Conservation (phyloP, 192 early-diverging fungal genomes). For the Rhizoclosmatium sp. region DNA sequence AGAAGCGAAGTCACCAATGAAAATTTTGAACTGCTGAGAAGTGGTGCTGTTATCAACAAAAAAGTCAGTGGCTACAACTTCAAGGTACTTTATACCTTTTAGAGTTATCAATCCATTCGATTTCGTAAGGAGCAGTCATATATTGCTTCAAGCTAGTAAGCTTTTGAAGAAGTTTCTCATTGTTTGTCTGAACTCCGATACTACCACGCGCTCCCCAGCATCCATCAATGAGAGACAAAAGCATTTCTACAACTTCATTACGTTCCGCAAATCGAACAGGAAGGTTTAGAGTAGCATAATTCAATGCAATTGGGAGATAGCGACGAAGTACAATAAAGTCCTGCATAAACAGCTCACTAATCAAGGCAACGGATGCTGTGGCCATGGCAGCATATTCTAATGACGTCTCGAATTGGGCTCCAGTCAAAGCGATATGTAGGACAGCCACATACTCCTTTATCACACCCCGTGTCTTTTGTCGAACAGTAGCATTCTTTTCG, state of each 20-base stretch:
- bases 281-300: slow-evolving; percentile 53
- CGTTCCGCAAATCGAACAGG: slow-evolving; percentile 39
- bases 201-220: slow-evolving; percentile 34
- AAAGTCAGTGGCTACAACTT: neutral
- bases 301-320: slow-evolving; percentile 52
- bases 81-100: neutral
- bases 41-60: neutral
- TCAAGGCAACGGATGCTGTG: slow-evolving; percentile 41
- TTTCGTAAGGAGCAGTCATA: slow-evolving; percentile 10
- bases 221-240: slow-evolving; percentile 50
- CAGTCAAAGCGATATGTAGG: slow-evolving; percentile 45
- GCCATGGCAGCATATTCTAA: slow-evolving; percentile 42
- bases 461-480: slow-evolving; percentile 23
- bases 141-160: slow-evolving; percentile 29
- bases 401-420: slow-evolving; percentile 37
- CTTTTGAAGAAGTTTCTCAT: slow-evolving; percentile 22
- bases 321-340: slow-evolving; percentile 42
- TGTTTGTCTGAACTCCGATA: neutral
- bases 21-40: slow-evolving; percentile 37
- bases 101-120: slow-evolving; percentile 6
- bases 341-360: slow-evolving; percentile 51
- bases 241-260: slow-evolving; percentile 35
- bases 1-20: slow-evolving; percentile 41
- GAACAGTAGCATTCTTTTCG: neutral
- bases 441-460: slow-evolving; percentile 51